Evolutionary conservation across 805 yeast species (phyloP).

Genomic region (Yarrowia osloensis): DNA sequence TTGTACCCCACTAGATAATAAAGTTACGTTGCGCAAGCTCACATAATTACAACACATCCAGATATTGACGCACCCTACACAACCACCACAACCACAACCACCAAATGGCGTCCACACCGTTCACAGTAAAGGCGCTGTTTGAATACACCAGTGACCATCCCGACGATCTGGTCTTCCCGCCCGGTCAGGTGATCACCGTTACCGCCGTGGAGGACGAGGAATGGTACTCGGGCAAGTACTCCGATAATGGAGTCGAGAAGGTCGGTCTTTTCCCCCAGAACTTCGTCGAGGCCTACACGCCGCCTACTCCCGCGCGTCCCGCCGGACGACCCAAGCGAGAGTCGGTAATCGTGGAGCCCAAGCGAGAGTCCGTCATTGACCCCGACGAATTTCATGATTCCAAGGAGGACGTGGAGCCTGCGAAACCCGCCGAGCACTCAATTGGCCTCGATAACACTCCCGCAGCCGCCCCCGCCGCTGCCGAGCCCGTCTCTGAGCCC

Average conservation of each 20-base stretch:
- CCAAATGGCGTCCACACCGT: constrained; percentile 49
- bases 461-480: not conserved
- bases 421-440: constrained; percentile 27
- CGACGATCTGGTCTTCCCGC: constrained; percentile 76
- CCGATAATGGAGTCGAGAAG: constrained; percentile 39
- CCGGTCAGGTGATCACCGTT: constrained; percentile 72
- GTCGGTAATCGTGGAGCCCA: not conserved
- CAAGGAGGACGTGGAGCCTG: not conserved
- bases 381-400: constrained; percentile 24
- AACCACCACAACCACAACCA: not conserved
- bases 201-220: constrained; percentile 84
- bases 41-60: constrained; percentile 22
- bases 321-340: constrained; percentile 24
- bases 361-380: constrained; percentile 9
- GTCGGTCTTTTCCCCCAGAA: constrained; percentile 86
- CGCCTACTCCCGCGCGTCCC: constrained; percentile 26
- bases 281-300: constrained; percentile 57
- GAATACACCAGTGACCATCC: constrained; percentile 71
- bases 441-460: constrained; percentile 4
- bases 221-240: constrained; percentile 78
- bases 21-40: constrained; percentile 26
- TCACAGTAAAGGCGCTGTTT: constrained; percentile 62
- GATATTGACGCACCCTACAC: constrained; percentile 23
- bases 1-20: constrained; percentile 11
- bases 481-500: constrained; percentile 34